phyloP scores from a whole-genome alignment of 257 asterid genomes.

The Solanum appendiculatum region DNA sequence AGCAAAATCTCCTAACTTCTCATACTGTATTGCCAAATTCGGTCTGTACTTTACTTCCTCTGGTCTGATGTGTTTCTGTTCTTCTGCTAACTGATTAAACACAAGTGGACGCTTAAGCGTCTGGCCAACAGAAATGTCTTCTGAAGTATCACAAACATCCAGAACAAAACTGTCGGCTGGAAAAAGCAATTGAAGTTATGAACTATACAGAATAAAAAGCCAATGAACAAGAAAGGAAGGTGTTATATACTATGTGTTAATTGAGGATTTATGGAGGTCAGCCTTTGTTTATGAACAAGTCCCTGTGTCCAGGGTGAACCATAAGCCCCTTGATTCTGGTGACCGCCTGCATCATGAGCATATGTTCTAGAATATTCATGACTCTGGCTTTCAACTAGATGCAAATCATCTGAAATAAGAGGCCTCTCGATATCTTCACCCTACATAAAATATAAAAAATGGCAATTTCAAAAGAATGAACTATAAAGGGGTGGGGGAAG shows the following conservation, averaged over 20 bases:
- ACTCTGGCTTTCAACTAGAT: slow-evolving; percentile 29
- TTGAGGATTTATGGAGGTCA: slow-evolving; percentile 37
- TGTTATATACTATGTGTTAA: slow-evolving; percentile 45
- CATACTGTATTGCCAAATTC: slow-evolving; percentile 12
- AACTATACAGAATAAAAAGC: background rate
- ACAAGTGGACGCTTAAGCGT: slow-evolving; percentile 27
- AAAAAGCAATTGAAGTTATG: background rate
- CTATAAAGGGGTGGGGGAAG: background rate
- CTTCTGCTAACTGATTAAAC: slow-evolving; percentile 15
- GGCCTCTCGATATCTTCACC: slow-evolving; percentile 85
- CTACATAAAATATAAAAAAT: slow-evolving; percentile 23
- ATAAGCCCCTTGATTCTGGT: slow-evolving; percentile 29
- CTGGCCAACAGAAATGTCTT: slow-evolving; percentile 31
- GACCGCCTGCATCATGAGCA: slow-evolving; percentile 29
- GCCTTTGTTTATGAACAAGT: slow-evolving; percentile 42
- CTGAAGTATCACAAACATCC: slow-evolving; percentile 65
- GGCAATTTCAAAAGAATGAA: slow-evolving; percentile 10
- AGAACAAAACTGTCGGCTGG: slow-evolving; percentile 89
- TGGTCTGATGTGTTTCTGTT: slow-evolving; percentile 9
- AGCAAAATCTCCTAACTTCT: slow-evolving; percentile 7
- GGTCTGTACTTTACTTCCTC: slow-evolving; percentile 19
- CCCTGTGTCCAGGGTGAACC: slow-evolving; percentile 31
- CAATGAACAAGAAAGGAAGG: slow-evolving; percentile 5
- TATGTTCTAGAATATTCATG: slow-evolving; percentile 29
- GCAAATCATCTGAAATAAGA: slow-evolving; percentile 59